Percentiles rank a stretch among this genome's conserved stretches.
phyloP scores from a whole-genome alignment of 2,329 filamentous ascomycete genomes.

The Fusarium euwallaceae region DNA sequence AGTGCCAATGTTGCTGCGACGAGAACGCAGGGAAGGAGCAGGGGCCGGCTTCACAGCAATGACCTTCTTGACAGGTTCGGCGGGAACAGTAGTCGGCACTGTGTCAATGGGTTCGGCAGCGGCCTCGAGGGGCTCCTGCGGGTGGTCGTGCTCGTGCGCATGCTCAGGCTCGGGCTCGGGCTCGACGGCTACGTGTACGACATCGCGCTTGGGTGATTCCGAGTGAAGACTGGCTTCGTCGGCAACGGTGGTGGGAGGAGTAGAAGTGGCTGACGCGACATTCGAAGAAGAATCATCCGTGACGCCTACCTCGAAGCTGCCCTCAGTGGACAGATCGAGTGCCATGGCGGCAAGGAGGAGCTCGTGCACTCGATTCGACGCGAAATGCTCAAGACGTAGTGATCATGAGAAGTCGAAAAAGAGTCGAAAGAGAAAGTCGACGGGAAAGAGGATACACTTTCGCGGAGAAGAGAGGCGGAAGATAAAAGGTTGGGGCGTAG shows the following conservation, averaged over 20 bases:
- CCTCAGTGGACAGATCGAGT: constrained; percentile 50
- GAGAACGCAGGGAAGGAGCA: constrained; percentile 54
- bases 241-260: constrained; percentile 75
- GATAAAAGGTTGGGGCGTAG: not conserved
- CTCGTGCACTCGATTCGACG: constrained; percentile 26
- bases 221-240: constrained; percentile 72
- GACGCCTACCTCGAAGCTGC: constrained; percentile 46
- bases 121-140: constrained; percentile 43
- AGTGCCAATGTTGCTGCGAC: constrained; percentile 67
- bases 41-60: constrained; percentile 16
- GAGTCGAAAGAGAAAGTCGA: not conserved
- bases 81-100: constrained; percentile 6
- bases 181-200: constrained; percentile 50
- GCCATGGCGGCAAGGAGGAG: constrained; percentile 45
- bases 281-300: constrained; percentile 60
- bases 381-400: constrained; percentile 32
- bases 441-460: not conserved
- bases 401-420: constrained; percentile 20
- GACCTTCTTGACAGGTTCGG: constrained; percentile 27
- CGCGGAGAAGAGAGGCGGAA: not conserved
- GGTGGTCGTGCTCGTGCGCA: not conserved
- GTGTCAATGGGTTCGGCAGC: constrained; percentile 22
- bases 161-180: constrained; percentile 15
- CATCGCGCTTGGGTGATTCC: constrained; percentile 56
- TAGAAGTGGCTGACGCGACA: constrained; percentile 70